phyloP scores from a whole-genome alignment of 2,329 filamentous ascomycete species.

The Daldinia sp. region DNA sequence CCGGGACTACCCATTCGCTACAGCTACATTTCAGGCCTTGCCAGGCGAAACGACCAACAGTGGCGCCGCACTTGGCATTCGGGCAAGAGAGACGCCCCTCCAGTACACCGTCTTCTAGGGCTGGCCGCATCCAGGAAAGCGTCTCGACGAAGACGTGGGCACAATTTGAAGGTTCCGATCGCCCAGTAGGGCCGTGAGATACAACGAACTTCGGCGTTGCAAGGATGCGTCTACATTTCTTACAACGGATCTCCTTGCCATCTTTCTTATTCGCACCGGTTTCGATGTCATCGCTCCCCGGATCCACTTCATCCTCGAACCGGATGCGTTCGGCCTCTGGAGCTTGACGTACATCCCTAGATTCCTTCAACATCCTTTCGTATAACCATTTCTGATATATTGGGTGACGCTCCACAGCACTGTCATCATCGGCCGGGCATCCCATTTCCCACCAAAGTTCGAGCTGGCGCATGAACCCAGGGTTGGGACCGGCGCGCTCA shows the following conservation, averaged over 20 bases:
- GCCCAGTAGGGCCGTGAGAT: conserved; percentile 64
- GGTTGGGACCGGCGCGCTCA: conserved; percentile 87
- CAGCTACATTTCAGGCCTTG: conserved; percentile 95
- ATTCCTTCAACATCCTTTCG: conserved; percentile 66
- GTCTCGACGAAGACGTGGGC: conserved; percentile 93
- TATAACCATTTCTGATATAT: conserved; percentile 81
- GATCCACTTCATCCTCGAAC: conserved; percentile 79
- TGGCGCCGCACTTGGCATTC: conserved; percentile 79
- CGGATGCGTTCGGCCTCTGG: conserved; percentile 80
- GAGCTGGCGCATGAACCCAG: conserved; percentile 91
- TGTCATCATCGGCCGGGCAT: conserved; percentile 72
- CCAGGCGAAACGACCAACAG: conserved; percentile 95
- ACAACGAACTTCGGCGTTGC: conserved; percentile 72
- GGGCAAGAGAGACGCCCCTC: conserved; percentile 90
- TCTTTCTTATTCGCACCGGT: conserved; percentile 21
- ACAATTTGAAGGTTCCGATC: conserved; percentile 61
- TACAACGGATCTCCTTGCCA: conserved; percentile 79
- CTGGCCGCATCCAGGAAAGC: conserved; percentile 91
- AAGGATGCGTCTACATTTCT: conserved; percentile 83
- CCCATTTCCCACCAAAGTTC: conserved; percentile 89
- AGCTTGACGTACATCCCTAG: conserved; percentile 78
- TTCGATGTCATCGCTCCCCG: conserved; percentile 56
- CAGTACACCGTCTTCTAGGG: conserved; percentile 82
- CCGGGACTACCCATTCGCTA: conserved; percentile 89
- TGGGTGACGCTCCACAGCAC: conserved; percentile 72